Conservation (phyloP, 1,284 basidiomycete genomes). For the Agaricales sp. region DNA sequence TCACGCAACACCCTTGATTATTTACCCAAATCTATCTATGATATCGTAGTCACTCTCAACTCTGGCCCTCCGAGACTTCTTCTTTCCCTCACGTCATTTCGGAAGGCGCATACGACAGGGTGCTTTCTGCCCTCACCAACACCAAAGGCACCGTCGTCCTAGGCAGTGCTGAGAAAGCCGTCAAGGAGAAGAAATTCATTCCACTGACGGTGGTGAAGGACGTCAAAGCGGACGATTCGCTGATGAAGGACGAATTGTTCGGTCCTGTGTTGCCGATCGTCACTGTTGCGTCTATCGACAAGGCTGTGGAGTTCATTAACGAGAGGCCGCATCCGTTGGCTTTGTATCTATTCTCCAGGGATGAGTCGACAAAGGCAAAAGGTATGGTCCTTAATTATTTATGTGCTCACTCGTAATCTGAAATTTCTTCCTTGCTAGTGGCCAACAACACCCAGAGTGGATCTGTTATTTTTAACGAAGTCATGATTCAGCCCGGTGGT, state of each 20-base stretch:
- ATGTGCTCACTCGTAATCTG: neutral
- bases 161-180: slow-evolving; percentile 56
- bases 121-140: slow-evolving; percentile 52
- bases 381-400: slow-evolving; percentile 23
- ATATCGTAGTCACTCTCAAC: slow-evolving; percentile 30
- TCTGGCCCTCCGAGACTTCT: slow-evolving; percentile 12
- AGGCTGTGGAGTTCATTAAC: slow-evolving; percentile 66
- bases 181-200: slow-evolving; percentile 41
- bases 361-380: slow-evolving; percentile 49
- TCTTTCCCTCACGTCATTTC: slow-evolving; percentile 46
- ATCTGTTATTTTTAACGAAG: slow-evolving; percentile 55
- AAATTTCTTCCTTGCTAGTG: slow-evolving; percentile 28
- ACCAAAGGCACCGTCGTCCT: slow-evolving; percentile 65
- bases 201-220: slow-evolving; percentile 62
- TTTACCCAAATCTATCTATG: slow-evolving; percentile 13
- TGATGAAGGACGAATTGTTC: slow-evolving; percentile 76
- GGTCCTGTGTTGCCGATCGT: slow-evolving; percentile 75
- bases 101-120: slow-evolving; percentile 44
- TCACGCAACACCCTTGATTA: slow-evolving; percentile 8
- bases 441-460: slow-evolving; percentile 62
- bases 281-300: slow-evolving; percentile 61
- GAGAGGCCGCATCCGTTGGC: slow-evolving; percentile 50
- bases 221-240: slow-evolving; percentile 50
- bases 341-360: slow-evolving; percentile 66
- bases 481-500: slow-evolving; percentile 45